Percentiles rank a stretch among this genome's conserved stretches.
Evolutionary conservation across 768 basidiomycete species (phyloP).

Genomic region (Boletus sp.): DNA sequence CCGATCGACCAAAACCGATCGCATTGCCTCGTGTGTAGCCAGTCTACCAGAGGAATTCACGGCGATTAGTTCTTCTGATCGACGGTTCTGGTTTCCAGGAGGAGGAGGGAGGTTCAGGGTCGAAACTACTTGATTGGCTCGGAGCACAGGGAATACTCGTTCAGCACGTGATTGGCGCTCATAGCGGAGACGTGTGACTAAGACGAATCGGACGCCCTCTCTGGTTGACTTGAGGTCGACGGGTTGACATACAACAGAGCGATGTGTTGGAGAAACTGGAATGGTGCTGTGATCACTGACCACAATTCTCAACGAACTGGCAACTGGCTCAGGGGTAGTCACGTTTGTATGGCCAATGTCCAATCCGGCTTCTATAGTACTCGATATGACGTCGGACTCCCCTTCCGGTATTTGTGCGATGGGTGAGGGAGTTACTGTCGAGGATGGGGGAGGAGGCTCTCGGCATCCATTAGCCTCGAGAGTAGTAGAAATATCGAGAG

Average conservation of each 20-base stretch:
- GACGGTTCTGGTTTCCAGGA: conserved; percentile 37
- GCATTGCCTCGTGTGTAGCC: conserved; percentile 38
- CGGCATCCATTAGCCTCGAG: conserved; percentile 4
- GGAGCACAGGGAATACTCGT: conserved; percentile 59
- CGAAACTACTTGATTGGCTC: conserved; percentile 52
- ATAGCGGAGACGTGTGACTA: conserved; percentile 56
- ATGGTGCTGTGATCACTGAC: conserved; percentile 27
- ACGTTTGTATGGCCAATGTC: conserved; percentile 8
- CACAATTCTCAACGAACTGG: conserved; percentile 25
- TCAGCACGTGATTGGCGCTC: conserved; percentile 63
- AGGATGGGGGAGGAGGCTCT: conserved; percentile 8
- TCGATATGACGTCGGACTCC: conserved; percentile 11
- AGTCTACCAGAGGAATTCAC: conserved; percentile 35
- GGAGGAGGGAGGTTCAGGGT: conserved; percentile 27
- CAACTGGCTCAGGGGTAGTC: conserved; percentile 8
- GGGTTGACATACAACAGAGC: conserved; percentile 11
- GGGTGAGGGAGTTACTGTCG: conserved; percentile 12
- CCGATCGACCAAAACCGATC: conserved; percentile 49
- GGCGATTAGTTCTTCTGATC: conserved; percentile 47
- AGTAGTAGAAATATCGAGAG: conserved; percentile 8
- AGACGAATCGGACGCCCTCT: conserved; percentile 62
- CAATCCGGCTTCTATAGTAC: conserved; percentile 3
- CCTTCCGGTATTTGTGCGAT: conserved; percentile 14
- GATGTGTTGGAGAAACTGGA: conserved; percentile 6
- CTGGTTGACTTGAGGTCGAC: conserved; percentile 38